phyloP scores from a whole-genome alignment of 805 yeast genomes.

The Saccharomycopsis sp. region DNA sequence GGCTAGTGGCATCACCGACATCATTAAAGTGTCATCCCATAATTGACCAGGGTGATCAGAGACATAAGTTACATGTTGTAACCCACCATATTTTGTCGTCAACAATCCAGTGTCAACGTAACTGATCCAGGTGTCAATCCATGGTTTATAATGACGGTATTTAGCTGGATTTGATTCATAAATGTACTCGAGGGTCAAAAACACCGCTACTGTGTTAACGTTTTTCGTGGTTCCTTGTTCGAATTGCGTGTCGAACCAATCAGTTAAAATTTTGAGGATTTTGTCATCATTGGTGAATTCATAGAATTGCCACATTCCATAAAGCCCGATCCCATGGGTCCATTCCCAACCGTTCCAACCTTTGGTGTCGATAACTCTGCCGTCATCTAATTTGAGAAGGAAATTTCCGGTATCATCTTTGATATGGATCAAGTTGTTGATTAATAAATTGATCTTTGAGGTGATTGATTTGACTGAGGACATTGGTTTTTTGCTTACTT shows the following conservation, averaged over 20 bases:
- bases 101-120: slow-evolving; percentile 30
- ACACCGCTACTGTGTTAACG: slow-evolving; percentile 33
- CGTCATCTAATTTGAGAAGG: slow-evolving; percentile 28
- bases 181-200: slow-evolving; percentile 29
- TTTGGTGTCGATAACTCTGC: slow-evolving; percentile 32
- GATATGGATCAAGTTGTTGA: slow-evolving; percentile 26
- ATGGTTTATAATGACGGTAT: slow-evolving; percentile 25
- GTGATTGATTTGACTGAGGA: no score
- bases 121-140: slow-evolving; percentile 31
- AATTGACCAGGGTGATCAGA: slow-evolving; percentile 28
- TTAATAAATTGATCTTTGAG: slow-evolving; percentile 1
- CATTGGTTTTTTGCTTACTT: slow-evolving; percentile 29
- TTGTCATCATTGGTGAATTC: slow-evolving; percentile 26
- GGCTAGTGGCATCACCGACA: slow-evolving; percentile 33
- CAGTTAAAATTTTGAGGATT: slow-evolving; percentile 25
- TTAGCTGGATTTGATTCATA: slow-evolving; percentile 23
- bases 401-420: slow-evolving; percentile 30
- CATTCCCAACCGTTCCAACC: slow-evolving; percentile 39
- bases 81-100: slow-evolving; percentile 31
- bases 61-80: slow-evolving; percentile 32
- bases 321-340: slow-evolving; percentile 34
- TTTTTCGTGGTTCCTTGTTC: slow-evolving; percentile 31
- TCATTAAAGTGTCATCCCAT: slow-evolving; percentile 28
- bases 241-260: slow-evolving; percentile 30
- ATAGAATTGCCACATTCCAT: slow-evolving; percentile 34